These are phyloP conservation scores for Panus rudis DNA, from an alignment of 768 basidiomycete genomes.

Conservation along the genomic window DNA sequence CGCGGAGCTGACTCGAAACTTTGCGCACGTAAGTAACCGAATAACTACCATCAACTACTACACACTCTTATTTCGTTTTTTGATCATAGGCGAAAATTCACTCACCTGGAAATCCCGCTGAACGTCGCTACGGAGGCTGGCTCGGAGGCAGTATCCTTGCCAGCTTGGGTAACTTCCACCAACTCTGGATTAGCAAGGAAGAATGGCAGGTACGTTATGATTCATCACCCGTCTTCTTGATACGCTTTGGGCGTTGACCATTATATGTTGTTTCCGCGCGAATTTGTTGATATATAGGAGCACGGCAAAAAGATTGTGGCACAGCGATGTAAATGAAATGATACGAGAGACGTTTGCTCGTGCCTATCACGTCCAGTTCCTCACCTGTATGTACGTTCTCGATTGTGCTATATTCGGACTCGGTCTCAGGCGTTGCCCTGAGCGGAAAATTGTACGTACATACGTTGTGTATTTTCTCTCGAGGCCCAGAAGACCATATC, in stretches of 20 bases:
- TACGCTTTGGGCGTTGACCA: neutral
- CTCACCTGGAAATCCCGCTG: slow-evolving; percentile 83
- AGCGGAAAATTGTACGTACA: no score
- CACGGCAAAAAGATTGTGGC: slow-evolving; percentile 79
- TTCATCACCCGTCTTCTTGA: neutral
- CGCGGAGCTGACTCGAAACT: slow-evolving; percentile 64
- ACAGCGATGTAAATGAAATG: slow-evolving; percentile 78
- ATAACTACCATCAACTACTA: neutral
- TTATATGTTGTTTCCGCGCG: slow-evolving; percentile 1
- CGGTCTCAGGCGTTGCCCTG: no score
- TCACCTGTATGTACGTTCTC: no score
- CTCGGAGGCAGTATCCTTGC: slow-evolving; percentile 93
- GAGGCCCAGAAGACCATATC: no score
- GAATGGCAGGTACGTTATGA: slow-evolving; percentile 73
- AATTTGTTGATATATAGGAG: slow-evolving; percentile 39
- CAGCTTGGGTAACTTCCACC: slow-evolving; percentile 95
- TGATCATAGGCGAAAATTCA: slow-evolving; percentile 76
- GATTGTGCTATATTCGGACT: neutral
- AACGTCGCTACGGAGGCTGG: slow-evolving; percentile 91
- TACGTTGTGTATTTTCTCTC: no score
- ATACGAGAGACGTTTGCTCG: no score
- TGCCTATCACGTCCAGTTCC: no score
- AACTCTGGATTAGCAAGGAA: slow-evolving; percentile 90
- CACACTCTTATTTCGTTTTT: neutral
- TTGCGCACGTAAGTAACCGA: slow-evolving; percentile 62